Evolutionary conservation across 768 basidiomycete genomes (phyloP).

Genomic region (Dioszegia aurantiaca): DNA sequence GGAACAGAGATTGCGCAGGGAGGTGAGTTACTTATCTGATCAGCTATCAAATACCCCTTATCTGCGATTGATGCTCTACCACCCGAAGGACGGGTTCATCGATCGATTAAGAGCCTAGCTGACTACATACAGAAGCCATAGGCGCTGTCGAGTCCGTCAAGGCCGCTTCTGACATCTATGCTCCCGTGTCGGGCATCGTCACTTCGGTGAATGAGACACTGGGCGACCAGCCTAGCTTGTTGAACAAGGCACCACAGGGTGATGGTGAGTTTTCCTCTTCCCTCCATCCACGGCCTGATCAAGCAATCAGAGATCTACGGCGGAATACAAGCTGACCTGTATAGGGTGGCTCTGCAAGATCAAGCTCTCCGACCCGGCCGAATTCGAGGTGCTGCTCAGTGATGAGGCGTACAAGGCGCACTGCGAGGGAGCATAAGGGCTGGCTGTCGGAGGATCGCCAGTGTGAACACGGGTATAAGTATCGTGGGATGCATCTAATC

Average conservation of each 20-base stretch:
- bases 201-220: constrained; percentile 74
- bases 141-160: constrained; percentile 96
- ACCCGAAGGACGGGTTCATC: too few relatives aligned
- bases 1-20: constrained; percentile 67
- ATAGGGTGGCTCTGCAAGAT: constrained; percentile 97
- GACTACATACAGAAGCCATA: constrained; percentile 63
- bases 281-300: too few relatives aligned
- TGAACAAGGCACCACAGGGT: constrained; percentile 83
- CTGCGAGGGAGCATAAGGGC: constrained; percentile 54
- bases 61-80: too few relatives aligned
- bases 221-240: constrained; percentile 65
- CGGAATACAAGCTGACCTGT: not conserved
- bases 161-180: constrained; percentile 93
- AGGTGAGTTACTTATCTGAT: constrained; percentile 61
- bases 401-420: constrained; percentile 70
- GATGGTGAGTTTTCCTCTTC: constrained; percentile 62
- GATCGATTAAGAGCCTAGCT: constrained; percentile 1
- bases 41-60: too few relatives aligned
- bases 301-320: too few relatives aligned
- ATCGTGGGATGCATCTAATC: not conserved
- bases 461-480: not conserved
- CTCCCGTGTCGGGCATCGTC: constrained; percentile 83
- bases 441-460: not conserved
- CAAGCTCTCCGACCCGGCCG: constrained; percentile 68
- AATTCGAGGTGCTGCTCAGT: constrained; percentile 74